Conservation (phyloP, 1,139 yeast species). For the Geotrichum macrosporum region DNA sequence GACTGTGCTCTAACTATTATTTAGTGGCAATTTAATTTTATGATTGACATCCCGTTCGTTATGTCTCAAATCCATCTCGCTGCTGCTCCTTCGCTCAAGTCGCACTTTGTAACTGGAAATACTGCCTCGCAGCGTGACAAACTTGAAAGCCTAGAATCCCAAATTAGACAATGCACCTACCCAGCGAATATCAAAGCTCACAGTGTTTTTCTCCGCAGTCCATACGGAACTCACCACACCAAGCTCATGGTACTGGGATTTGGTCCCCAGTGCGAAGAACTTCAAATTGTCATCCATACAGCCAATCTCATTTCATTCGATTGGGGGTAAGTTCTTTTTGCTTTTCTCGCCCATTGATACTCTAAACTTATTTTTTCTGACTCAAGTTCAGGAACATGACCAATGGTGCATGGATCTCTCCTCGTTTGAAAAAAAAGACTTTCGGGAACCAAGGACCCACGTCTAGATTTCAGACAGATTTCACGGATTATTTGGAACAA, state of each 20-base stretch:
- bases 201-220: slow-evolving; percentile 25
- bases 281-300: slow-evolving; percentile 37
- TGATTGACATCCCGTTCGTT: slow-evolving; percentile 30
- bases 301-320: slow-evolving; percentile 37
- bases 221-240: slow-evolving; percentile 37
- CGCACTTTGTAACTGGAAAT: slow-evolving; percentile 31
- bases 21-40: slow-evolving; percentile 35
- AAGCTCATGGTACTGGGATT: slow-evolving; percentile 37
- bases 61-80: slow-evolving; percentile 27
- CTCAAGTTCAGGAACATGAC: slow-evolving; percentile 31
- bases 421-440: slow-evolving; percentile 25
- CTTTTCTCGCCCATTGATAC: neutral
- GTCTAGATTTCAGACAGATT: slow-evolving; percentile 33
- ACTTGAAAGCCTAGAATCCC: slow-evolving; percentile 16
- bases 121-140: slow-evolving; percentile 17
- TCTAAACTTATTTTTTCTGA: too few species aligned
- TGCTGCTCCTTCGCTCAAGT: slow-evolving; percentile 22
- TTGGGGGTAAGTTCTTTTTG: slow-evolving; percentile 30
- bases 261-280: slow-evolving; percentile 15
- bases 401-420: slow-evolving; percentile 36
- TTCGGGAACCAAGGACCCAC: too few species aligned
- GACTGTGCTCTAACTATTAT: neutral
- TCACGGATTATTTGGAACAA: slow-evolving; percentile 29
- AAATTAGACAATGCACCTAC: slow-evolving; percentile 18
- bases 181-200: slow-evolving; percentile 26